Evolutionary conservation across 352 stramenopile species (phyloP).

Genomic region (Phytophthora tentaculata): DNA sequence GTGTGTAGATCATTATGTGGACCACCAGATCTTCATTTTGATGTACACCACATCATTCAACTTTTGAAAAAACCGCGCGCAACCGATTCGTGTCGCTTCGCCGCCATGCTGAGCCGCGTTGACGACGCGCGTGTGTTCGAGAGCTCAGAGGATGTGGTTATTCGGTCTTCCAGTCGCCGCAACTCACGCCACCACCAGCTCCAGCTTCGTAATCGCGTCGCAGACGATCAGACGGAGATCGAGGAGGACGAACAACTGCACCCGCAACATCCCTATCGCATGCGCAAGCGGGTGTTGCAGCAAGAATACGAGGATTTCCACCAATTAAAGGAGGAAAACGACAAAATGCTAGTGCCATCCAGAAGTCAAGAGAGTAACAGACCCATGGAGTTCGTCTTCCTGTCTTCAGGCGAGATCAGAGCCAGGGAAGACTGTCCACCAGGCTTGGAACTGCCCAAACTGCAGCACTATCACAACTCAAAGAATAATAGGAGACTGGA

Average conservation of each 20-base stretch:
- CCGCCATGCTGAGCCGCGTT: slow-evolving; percentile 60
- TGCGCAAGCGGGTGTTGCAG: slow-evolving; percentile 38
- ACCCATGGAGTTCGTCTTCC: slow-evolving; percentile 69
- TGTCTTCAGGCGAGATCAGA: slow-evolving; percentile 69
- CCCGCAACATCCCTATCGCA: slow-evolving; percentile 49
- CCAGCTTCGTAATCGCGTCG: background rate
- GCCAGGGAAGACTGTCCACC: slow-evolving; percentile 60
- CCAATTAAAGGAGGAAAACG: background rate
- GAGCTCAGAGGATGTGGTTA: slow-evolving; percentile 67
- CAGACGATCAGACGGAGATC: background rate
- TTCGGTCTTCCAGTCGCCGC: slow-evolving; percentile 12
- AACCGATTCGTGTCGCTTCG: slow-evolving; percentile 8
- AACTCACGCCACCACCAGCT: slow-evolving; percentile 15
- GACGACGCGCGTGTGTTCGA: slow-evolving; percentile 71
- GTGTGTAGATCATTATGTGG: too few species aligned
- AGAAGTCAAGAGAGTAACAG: slow-evolving; percentile 5
- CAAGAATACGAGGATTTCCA: slow-evolving; percentile 17
- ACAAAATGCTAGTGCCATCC: slow-evolving; percentile 1
- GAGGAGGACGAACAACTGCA: slow-evolving; percentile 42
- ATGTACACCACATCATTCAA: slow-evolving; percentile 12
- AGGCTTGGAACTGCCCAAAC: slow-evolving; percentile 46
- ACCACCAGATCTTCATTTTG: too few species aligned
- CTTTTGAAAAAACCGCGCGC: slow-evolving; percentile 14
- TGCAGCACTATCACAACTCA: slow-evolving; percentile 8
- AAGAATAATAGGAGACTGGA: slow-evolving; percentile 8